A percentile compares a stretch with the other conserved stretches of the same genome.
Evolutionary conservation across 805 yeast genomes (phyloP).

Genomic region (Pichia pseudocactophila): DNA sequence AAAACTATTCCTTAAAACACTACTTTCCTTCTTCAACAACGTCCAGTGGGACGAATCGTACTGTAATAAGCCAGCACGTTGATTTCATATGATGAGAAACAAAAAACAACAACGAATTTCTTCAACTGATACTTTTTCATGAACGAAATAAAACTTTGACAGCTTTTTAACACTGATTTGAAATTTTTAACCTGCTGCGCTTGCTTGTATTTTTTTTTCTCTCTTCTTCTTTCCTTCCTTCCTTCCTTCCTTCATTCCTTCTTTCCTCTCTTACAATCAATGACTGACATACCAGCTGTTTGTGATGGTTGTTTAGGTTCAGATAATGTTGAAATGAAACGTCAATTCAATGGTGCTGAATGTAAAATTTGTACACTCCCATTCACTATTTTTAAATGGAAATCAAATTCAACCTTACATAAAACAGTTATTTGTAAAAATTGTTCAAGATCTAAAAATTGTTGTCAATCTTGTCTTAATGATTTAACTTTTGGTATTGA

Average conservation of each 20-base stretch:
- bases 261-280: not conserved
- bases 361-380: constrained; percentile 83
- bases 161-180: constrained; percentile 33
- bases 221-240: not conserved
- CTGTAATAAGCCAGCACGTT: not conserved
- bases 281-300: constrained; percentile 41
- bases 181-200: not conserved
- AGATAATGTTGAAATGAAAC: constrained; percentile 58
- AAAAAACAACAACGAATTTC: constrained; percentile 28
- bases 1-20: too few species aligned
- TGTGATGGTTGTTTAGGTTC: constrained; percentile 70
- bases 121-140: constrained; percentile 28
- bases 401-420: constrained; percentile 25
- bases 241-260: not conserved
- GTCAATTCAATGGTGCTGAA: constrained; percentile 65
- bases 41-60: not conserved
- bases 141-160: constrained; percentile 27
- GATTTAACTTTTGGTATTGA: constrained; percentile 82
- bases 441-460: constrained; percentile 70
- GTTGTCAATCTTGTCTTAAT: constrained; percentile 82
- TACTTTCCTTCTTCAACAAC: not conserved
- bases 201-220: not conserved
- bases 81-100: constrained; percentile 20
- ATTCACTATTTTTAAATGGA: constrained; percentile 74
- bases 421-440: constrained; percentile 68